Evolutionary conservation across 225 moss, liverwort and hornwort genomes (phyloP), one percentile per base, ranked within the genome.

Genomic region (Pseudoscleropodium purum): DNA sequence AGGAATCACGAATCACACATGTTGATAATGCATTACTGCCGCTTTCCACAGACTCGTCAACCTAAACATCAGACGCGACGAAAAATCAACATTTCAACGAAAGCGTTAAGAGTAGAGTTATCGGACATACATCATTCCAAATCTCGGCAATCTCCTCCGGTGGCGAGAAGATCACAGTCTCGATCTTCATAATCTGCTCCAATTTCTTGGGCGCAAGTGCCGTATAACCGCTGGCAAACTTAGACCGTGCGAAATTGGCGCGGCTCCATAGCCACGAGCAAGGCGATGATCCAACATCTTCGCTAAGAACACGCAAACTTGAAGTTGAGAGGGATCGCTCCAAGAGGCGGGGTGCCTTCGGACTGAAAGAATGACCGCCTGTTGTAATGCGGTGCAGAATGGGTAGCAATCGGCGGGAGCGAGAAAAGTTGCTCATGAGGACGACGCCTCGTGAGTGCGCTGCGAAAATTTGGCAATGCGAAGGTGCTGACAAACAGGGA

Each of bases 211-310:
- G 96, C 74, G 96, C 95, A 36, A 99, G 94, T 25, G 99, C 97
- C 24, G 96, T 95, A 87, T 99, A 99, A 18, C 99, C 99, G 68
- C 94, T 99, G 65, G 99, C 96, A 81, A 96, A 99, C 87, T 96
- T 94, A 9, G 95, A 95, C 75, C 95, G 88, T 26, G 90, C 86
- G 69, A 95, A 95, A 64, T 36, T 84, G 72, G 91, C 95, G 52
- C 93, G 91, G 60, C 95, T 93, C 95, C 93, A 95, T 75, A 94
- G 20, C 66, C 75, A 62, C 69, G 82, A 52, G 31, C 86, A 43
- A 60, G 82, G 87, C 36, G 68, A 84, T 39, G 67, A 66, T 82
- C 79, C 85, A 51, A 56, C 79, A 76, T 84, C 73, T 75, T 82
- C 91, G 72, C 67, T 64, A 45, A 62, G 63, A 8, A 14, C 18